These are phyloP conservation scores for Magnolia changhungtana DNA, from an alignment of 164 flowering plant genomes.

Conservation along the genomic window DNA sequence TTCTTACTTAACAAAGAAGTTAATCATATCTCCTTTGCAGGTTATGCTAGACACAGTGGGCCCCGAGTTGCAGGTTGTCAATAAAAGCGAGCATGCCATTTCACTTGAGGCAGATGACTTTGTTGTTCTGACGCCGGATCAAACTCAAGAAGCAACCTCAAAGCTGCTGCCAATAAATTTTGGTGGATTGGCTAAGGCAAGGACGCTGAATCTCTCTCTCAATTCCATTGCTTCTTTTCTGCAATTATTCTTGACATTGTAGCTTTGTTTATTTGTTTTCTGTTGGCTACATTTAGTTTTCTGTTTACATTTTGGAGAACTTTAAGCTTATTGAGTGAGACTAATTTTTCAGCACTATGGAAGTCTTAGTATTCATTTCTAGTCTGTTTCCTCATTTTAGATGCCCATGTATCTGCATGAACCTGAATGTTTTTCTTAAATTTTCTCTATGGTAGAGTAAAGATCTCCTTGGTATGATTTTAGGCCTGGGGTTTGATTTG, in stretches of 20 bases:
- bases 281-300: background rate
- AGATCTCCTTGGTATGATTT: background rate
- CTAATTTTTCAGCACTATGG: too few species aligned
- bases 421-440: too few species aligned
- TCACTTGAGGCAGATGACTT: conserved; percentile 51
- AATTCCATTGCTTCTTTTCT: background rate
- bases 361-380: too few species aligned
- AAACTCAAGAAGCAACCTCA: conserved; percentile 62
- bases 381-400: too few species aligned
- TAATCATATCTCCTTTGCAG: conserved; percentile 31
- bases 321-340: background rate
- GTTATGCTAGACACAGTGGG: conserved; percentile 94
- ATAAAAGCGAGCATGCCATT: conserved; percentile 55
- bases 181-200: conserved; percentile 69
- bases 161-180: conserved; percentile 79
- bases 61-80: conserved; percentile 82
- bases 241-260: background rate
- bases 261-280: background rate
- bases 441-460: too few species aligned
- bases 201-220: background rate
- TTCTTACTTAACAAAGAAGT: background rate
- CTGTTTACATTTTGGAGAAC: background rate
- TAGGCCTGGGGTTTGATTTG: background rate
- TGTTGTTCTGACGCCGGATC: conserved; percentile 73
- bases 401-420: too few species aligned